Conservation (phyloP, 306 rosid species). For the Pyrus betulifolia region DNA sequence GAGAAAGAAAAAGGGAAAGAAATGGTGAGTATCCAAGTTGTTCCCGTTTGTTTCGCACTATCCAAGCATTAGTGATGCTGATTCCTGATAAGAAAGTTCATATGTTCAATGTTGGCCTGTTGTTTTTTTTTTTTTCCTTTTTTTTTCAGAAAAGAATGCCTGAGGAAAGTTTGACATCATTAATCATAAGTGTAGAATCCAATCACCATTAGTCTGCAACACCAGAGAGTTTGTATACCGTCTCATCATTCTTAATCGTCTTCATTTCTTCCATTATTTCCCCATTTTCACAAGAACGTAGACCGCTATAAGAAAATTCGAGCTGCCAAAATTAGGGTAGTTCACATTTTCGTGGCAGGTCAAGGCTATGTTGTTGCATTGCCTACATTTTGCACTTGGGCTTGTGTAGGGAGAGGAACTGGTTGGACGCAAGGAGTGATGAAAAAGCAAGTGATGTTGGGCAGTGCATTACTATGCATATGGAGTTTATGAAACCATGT, state of each 20-base stretch:
- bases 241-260: conserved; percentile 7
- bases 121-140: not conserved
- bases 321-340: not conserved
- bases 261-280: not conserved
- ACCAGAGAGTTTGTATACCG: conserved; percentile 26
- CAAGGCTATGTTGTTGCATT: not conserved
- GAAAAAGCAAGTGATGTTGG: not conserved
- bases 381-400: not conserved
- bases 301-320: not conserved
- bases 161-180: conserved; percentile 26
- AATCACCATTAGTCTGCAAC: conserved; percentile 2
- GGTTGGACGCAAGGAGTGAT: not conserved
- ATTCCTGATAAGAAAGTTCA: conserved; percentile 10
- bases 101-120: conserved; percentile 21
- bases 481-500: not conserved
- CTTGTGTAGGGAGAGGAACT: not conserved
- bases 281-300: too few relatives aligned
- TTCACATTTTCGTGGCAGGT: conserved; percentile 10
- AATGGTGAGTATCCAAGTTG: conserved; percentile 39
- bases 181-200: conserved; percentile 11
- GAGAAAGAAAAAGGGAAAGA: conserved; percentile 84
- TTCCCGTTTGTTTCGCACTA: conserved; percentile 8
- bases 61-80: conserved; percentile 15
- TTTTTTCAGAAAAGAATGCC: conserved; percentile 19
- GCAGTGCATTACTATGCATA: not conserved